Conservation (phyloP, 2,329 filamentous ascomycete species). For the Hypoxylon sp. region DNA sequence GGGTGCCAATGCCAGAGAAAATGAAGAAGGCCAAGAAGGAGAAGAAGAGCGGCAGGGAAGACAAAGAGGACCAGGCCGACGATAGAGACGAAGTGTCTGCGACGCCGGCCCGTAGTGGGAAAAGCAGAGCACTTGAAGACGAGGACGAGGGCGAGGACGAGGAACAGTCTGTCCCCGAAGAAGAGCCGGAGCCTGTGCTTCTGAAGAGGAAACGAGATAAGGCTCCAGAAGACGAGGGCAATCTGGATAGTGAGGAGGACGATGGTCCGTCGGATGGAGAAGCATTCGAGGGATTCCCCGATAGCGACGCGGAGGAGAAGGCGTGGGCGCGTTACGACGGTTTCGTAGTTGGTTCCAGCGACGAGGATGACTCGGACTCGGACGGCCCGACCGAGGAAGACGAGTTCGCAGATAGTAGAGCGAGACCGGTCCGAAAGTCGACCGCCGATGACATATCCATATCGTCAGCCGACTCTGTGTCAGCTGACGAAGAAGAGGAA, state of each 20-base stretch:
- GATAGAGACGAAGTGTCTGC: conserved; percentile 28
- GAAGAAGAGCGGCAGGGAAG: conserved; percentile 38
- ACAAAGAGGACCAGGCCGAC: conserved; percentile 24
- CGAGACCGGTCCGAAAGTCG: conserved; percentile 34
- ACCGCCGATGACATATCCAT: conserved; percentile 38
- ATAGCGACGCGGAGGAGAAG: conserved; percentile 48
- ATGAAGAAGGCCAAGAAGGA: conserved; percentile 45
- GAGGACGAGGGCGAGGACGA: conserved; percentile 37
- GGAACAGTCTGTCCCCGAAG: conserved; percentile 40
- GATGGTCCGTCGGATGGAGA: conserved; percentile 33
- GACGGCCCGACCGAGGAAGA: conserved; percentile 43
- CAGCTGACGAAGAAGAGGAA: conserved; percentile 36
- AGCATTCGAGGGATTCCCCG: conserved; percentile 40
- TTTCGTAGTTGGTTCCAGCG: conserved; percentile 55
- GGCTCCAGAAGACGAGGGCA: conserved; percentile 46
- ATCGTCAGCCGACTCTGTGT: conserved; percentile 40
- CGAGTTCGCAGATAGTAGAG: conserved; percentile 37
- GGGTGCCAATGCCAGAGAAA: conserved; percentile 58
- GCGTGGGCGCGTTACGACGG: conserved; percentile 55
- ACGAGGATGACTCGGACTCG: conserved; percentile 53
- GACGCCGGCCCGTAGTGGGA: not conserved
- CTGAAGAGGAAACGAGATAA: conserved; percentile 48
- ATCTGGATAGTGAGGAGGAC: conserved; percentile 38
- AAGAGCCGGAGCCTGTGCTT: conserved; percentile 30
- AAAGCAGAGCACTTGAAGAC: conserved; percentile 31